Percentiles rank a stretch among this genome's conserved stretches.
Evolutionary conservation across 2,329 filamentous ascomycete species (phyloP).

Genomic region (Aspergillus flavus): DNA sequence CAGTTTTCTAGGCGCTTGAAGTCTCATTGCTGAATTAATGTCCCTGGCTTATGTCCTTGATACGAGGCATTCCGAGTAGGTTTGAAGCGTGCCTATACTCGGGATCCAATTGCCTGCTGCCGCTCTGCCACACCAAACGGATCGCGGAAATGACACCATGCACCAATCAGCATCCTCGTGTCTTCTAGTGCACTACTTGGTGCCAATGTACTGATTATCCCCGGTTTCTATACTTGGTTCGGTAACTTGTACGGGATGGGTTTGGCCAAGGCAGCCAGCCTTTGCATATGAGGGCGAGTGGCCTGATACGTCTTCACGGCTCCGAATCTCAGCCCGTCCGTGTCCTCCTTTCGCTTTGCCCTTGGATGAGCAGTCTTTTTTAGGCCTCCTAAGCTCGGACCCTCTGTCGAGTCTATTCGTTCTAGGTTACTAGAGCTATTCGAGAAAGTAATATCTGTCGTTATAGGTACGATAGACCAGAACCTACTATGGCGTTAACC

Average conservation of each 20-base stretch:
- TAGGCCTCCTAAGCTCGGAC: not conserved
- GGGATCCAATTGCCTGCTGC: not conserved
- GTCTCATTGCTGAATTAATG: not conserved
- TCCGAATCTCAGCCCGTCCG: too few species aligned
- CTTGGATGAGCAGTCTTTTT: not conserved
- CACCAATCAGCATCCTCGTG: not conserved
- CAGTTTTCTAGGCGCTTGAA: not conserved
- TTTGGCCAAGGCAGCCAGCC: not conserved
- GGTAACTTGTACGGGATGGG: not conserved
- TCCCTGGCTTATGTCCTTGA: not conserved
- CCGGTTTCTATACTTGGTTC: too few species aligned
- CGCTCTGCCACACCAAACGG: not conserved
- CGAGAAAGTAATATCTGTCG: too few species aligned
- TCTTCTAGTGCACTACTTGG: not conserved
- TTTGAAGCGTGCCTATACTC: not conserved
- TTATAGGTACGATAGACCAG: too few species aligned
- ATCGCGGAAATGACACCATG: not conserved
- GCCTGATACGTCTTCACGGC: not conserved
- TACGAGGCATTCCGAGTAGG: not conserved
- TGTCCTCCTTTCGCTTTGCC: not conserved
- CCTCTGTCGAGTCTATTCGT: not conserved
- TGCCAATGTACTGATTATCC: not conserved
- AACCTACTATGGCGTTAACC: too few species aligned
- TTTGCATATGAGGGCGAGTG: not conserved
- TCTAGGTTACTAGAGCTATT: too few species aligned